Evolutionary conservation across 1,284 basidiomycete species (phyloP).

Genomic region (Neolentinus lepideus): DNA sequence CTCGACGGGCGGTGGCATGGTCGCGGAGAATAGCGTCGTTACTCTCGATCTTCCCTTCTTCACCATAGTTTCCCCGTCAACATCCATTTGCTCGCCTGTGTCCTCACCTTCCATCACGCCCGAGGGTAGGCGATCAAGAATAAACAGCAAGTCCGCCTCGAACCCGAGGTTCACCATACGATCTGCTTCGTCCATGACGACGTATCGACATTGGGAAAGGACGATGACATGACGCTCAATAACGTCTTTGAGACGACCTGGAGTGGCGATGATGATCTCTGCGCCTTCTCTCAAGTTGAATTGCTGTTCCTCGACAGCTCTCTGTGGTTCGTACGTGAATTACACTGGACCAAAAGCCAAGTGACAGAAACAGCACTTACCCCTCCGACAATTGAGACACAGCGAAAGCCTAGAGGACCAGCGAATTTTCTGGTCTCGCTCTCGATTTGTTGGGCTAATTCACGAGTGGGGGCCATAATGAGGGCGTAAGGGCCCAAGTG

Average conservation of each 20-base stretch:
- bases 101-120: constrained; percentile 85
- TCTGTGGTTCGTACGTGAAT: constrained; percentile 29
- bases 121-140: constrained; percentile 86
- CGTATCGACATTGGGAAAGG: constrained; percentile 92
- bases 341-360: not conserved
- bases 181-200: constrained; percentile 99
- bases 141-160: constrained; percentile 91
- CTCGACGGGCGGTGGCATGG: constrained; percentile 97
- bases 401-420: constrained; percentile 78
- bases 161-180: constrained; percentile 98
- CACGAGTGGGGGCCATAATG: constrained; percentile 94
- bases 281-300: constrained; percentile 94
- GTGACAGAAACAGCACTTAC: constrained; percentile 36
- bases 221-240: constrained; percentile 95
- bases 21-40: constrained; percentile 94
- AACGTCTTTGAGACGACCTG: constrained; percentile 95
- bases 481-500: constrained; percentile 92
- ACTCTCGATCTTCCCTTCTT: constrained; percentile 79
- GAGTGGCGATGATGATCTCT: constrained; percentile 97
- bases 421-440: constrained; percentile 90
- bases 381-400: constrained; percentile 97
- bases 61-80: constrained; percentile 53
- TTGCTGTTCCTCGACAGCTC: constrained; percentile 93
- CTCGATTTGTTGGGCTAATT: constrained; percentile 97
- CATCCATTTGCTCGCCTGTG: constrained; percentile 54